Evolutionary conservation across 495 filamentous ascomycete species (phyloP), one percentile per base, ranked within the genome.

Genomic region (Talaromyces borbonicus): DNA sequence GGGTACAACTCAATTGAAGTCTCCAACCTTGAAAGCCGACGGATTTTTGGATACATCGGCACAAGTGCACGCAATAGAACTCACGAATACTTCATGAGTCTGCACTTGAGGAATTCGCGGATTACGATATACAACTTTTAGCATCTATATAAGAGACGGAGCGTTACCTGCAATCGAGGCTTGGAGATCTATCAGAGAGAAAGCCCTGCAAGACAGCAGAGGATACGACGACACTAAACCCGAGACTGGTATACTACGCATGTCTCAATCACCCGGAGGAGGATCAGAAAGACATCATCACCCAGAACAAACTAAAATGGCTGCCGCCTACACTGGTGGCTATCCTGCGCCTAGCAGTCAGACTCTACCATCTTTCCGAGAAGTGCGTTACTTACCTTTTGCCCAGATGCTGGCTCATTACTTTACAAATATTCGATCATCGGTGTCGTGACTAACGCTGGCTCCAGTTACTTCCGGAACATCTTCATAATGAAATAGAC

Each of bases 401-500:
- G n/a, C n/a, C n/a, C n/a, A n/a, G n/a, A n/a, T n/a, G n/a, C n/a
- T n/a, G n/a, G n/a, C n/a, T n/a, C n/a, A n/a, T n/a, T n/a, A n/a
- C n/a, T n/a, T n/a, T n/a, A n/a, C n/a, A n/a, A n/a, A n/a, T n/a
- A n/a, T n/a, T n/a, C n/a, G n/a, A n/a, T n/a, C n/a, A n/a, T n/a
- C n/a, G n/a, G n/a, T n/a, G n/a, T n/a, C n/a, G n/a, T n/a, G n/a
- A 14, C 39, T 36, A 42, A 32, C 2, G 7, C 20, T 4, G 36
- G 19, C 30, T 31, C 1, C 30, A 72, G 68, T 55, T 72, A 5
- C 66, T 72, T 24, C 68, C 68, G 19, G 55, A 67, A 43, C 66
- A 72, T 50, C 59, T 72, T 5, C 68, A 69, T 49, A 66, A 69
- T 47, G 68, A 68, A 51, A 72, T 72, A 45, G 68, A 72, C 20